phyloP scores from a whole-genome alignment of 2,329 filamentous ascomycete species.

The Tricladium varicosporioides region DNA sequence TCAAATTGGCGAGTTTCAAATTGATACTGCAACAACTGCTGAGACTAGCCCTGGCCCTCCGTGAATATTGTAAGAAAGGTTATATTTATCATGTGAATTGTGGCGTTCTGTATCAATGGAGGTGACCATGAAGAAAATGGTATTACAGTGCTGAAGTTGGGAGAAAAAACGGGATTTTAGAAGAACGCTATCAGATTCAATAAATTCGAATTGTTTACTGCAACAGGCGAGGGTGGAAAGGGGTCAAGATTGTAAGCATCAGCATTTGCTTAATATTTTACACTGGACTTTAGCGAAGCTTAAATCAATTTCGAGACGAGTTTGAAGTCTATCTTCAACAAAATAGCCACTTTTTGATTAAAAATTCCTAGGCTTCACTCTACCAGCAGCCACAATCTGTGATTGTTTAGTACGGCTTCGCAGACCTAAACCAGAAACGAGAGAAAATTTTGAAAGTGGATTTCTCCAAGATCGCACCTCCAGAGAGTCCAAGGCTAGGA shows the following conservation, averaged over 20 bases:
- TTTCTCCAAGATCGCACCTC: too few relatives aligned
- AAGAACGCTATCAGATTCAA: background rate
- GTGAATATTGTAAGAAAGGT: background rate
- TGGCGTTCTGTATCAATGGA: background rate
- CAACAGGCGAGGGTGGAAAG: background rate
- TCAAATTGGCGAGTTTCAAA: background rate
- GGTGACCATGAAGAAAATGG: constrained; percentile 17
- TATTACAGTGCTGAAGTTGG: background rate
- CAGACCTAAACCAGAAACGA: too few relatives aligned
- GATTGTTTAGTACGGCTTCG: too few relatives aligned
- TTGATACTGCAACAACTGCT: constrained; percentile 4
- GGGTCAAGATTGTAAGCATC: background rate
- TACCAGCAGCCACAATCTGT: too few relatives aligned
- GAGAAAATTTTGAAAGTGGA: too few relatives aligned
- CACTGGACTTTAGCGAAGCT: too few relatives aligned
- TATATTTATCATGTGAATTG: constrained; percentile 3
- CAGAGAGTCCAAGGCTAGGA: too few relatives aligned
- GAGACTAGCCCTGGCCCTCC: background rate
- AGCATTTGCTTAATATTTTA: background rate
- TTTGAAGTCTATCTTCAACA: too few relatives aligned
- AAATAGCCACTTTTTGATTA: too few relatives aligned
- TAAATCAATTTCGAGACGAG: too few relatives aligned
- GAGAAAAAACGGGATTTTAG: background rate
- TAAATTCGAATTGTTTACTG: background rate
- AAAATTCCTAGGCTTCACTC: too few relatives aligned